Base-by-base conservation (phyloP, 2,329 filamentous ascomycete species). In the Pseudogymnoascus sp. region DNA sequence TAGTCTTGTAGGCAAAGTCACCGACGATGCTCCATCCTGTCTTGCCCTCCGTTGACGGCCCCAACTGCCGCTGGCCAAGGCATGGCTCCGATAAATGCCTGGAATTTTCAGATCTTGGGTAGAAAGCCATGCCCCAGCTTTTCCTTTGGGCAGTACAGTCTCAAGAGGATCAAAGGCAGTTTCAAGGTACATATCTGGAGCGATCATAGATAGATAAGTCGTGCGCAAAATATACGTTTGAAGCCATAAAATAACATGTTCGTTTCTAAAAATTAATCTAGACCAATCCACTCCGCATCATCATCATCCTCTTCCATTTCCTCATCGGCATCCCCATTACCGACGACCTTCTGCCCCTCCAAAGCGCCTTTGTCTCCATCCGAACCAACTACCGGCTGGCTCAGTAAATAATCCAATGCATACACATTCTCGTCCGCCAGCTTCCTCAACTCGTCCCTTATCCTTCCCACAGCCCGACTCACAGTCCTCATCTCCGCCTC, bases 381-480 rank as follows among this genome's bases (percentile, higher is more conserved):
- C 29, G 68, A 66, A 1, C 60, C 62, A 8, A 75, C 69, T 5
- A 74, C 68, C 8, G 81, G 80, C 71, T 82, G 81, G 15, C 77
- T 78, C 2, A 88, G 76, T 33, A 97, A 77, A 71, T 95, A 97
- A 70, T 96, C 90, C 61, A 97, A 86, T 74, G 89, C 88, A 76
- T 96, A 95, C 60, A 88, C 81, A 70, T 97, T 97, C 73, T 92
- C 89, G 68, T 97, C 92, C 0, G 90, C 90, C 65, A 97, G 76
- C 67, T 86, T 84, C 73, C 90, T 85, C 65, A 97, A 83, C 71
- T 96, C 92, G 63, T 89, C 86, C 67, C 89, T 84, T 76, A 97
- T 91, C 70, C 86, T 86, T 40, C 84, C 81, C 13, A 97, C 83
- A 4, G 90, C 92, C 64, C 92, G 85, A 64, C 91, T 87, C 6